Percentiles rank a stretch among this genome's conserved stretches.
phyloP scores from a whole-genome alignment of 2,329 filamentous ascomycete species.

The Metarhizium rileyi region DNA sequence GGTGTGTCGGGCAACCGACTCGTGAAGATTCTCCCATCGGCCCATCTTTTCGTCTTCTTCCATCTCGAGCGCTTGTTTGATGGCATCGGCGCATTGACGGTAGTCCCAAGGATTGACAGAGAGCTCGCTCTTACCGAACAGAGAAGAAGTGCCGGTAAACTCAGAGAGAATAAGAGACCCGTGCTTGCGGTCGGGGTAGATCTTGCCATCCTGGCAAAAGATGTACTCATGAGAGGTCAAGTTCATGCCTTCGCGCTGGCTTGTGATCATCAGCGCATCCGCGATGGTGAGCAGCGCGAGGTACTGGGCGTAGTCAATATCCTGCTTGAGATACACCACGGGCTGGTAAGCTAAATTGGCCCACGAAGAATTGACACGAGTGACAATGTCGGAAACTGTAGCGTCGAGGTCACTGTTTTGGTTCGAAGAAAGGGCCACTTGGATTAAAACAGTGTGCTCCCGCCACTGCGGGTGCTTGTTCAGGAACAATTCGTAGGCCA shows the following conservation, averaged over 20 bases:
- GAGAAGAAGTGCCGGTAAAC: conserved; percentile 82
- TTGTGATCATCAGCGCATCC: conserved; percentile 88
- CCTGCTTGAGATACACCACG: conserved; percentile 87
- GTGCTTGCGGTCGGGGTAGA: conserved; percentile 62
- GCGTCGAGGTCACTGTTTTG: conserved; percentile 83
- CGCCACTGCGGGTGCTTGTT: conserved; percentile 89
- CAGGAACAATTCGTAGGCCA: conserved; percentile 87
- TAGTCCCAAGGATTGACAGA: conserved; percentile 96
- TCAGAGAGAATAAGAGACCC: conserved; percentile 88
- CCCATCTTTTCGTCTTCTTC: conserved; percentile 58
- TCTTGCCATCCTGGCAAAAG: conserved; percentile 79
- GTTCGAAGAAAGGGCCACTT: conserved; percentile 84
- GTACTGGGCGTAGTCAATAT: conserved; percentile 87
- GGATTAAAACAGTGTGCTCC: conserved; percentile 81
- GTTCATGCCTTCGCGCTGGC: conserved; percentile 95
- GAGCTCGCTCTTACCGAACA: conserved; percentile 73
- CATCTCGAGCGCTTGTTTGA: conserved; percentile 78
- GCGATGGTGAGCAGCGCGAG: conserved; percentile 84
- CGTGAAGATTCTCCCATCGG: conserved; percentile 66
- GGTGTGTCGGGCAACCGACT: conserved; percentile 69
- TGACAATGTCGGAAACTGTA: conserved; percentile 87
- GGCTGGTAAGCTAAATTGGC: conserved; percentile 88
- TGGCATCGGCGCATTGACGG: conserved; percentile 74
- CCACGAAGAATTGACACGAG: conserved; percentile 83
- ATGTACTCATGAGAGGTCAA: conserved; percentile 90